Conservation (phyloP, 1,284 basidiomycete species). For the Puccinia sorghi region DNA sequence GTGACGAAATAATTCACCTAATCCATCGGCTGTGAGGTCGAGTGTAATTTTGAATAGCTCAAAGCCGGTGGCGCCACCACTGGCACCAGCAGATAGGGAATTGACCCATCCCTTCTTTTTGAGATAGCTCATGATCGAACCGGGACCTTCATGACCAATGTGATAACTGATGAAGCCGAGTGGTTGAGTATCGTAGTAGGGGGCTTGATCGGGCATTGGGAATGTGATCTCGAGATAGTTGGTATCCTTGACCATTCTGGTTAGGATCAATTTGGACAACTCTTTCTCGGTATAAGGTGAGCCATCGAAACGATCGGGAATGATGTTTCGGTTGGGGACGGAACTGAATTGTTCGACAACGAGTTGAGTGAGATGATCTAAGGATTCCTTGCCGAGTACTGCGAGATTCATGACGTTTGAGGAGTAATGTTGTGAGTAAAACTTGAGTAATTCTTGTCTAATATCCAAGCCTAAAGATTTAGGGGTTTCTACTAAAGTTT, state of each 20-base stretch:
- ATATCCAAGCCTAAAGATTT: slow-evolving; percentile 73
- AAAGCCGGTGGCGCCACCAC: slow-evolving; percentile 72
- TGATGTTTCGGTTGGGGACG: slow-evolving; percentile 68
- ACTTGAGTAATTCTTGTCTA: slow-evolving; percentile 84
- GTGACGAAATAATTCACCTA: slow-evolving; percentile 65
- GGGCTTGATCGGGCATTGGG: slow-evolving; percentile 73
- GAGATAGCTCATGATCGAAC: slow-evolving; percentile 86
- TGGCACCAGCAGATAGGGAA: slow-evolving; percentile 71
- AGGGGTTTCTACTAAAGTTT: slow-evolving; percentile 71
- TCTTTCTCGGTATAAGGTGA: slow-evolving; percentile 65
- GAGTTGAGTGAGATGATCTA: slow-evolving; percentile 73
- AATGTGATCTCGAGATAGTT: slow-evolving; percentile 85
- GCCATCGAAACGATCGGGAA: slow-evolving; percentile 69
- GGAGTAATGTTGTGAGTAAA: slow-evolving; percentile 92
- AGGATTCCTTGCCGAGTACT: slow-evolving; percentile 81
- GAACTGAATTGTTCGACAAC: slow-evolving; percentile 76
- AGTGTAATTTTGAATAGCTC: slow-evolving; percentile 83
- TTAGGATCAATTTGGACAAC: slow-evolving; percentile 70
- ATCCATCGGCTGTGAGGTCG: slow-evolving; percentile 80
- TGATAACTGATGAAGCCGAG: slow-evolving; percentile 79
- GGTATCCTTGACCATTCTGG: slow-evolving; percentile 87
- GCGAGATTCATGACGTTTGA: slow-evolving; percentile 91
- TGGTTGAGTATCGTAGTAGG: slow-evolving; percentile 77
- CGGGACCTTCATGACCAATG: slow-evolving; percentile 93
- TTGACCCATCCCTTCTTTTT: slow-evolving; percentile 92